Percentiles rank a stretch among this genome's conserved stretches.
Conservation (phyloP, 352 stramenopile genomes). For the Phytophthora quininea region DNA sequence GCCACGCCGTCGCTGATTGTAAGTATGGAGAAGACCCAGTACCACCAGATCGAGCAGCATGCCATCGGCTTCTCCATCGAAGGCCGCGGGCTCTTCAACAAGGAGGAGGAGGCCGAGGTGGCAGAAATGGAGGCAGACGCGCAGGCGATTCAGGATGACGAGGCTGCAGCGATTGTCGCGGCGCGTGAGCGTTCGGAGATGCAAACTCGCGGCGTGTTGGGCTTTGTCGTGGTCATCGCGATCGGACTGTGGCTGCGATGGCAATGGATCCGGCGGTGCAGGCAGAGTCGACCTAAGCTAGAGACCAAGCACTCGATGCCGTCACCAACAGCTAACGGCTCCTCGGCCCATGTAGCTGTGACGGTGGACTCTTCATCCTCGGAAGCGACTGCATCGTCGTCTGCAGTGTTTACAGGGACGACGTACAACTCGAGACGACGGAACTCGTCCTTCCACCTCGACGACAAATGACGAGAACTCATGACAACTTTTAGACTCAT, state of each 20-base stretch:
- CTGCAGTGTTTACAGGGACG: constrained; percentile 33
- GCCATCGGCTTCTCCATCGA: constrained; percentile 84
- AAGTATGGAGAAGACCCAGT: constrained; percentile 65
- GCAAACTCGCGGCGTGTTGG: constrained; percentile 26
- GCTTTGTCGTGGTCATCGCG: constrained; percentile 21
- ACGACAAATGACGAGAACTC: constrained; percentile 28
- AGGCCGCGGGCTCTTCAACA: constrained; percentile 59
- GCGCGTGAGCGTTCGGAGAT: constrained; percentile 28
- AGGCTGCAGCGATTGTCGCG: constrained; percentile 35
- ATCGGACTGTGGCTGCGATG: constrained; percentile 40
- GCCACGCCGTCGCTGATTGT: constrained; percentile 58
- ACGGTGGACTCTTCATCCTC: constrained; percentile 25
- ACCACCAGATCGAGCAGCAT: constrained; percentile 62
- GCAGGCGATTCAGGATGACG: constrained; percentile 38
- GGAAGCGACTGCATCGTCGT: constrained; percentile 28
- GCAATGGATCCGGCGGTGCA: constrained; percentile 38
- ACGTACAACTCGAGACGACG: constrained; percentile 32
- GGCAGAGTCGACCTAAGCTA: constrained; percentile 24
- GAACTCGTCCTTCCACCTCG: constrained; percentile 44
- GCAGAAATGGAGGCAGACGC: constrained; percentile 54
- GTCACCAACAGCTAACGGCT: constrained; percentile 4
- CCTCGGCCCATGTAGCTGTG: constrained; percentile 28
- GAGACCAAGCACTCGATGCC: constrained; percentile 27
- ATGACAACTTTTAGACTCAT: constrained; percentile 19
- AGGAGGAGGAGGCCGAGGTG: constrained; percentile 63